Evolutionary conservation across 179 eudicot genomes (phyloP).

Genomic region (Heliamphora pulchella): DNA sequence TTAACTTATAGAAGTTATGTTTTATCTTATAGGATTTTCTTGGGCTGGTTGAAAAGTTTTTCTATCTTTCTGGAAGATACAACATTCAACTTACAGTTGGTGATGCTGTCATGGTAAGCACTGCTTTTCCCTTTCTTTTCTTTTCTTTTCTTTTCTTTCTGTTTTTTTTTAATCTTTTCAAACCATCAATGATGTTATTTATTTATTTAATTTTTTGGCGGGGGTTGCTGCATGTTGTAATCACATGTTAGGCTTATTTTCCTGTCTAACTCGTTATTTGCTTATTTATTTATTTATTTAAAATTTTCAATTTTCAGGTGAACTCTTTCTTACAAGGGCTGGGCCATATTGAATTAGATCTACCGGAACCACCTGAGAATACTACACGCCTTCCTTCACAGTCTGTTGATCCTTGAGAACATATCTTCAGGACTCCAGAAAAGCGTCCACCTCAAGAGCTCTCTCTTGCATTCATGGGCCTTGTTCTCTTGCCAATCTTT

Average conservation of each 20-base stretch:
- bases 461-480: conserved; percentile 70
- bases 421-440: conserved; percentile 85
- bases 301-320: conserved; percentile 43
- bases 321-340: conserved; percentile 68
- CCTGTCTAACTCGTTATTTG: background rate
- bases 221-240: background rate
- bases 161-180: background rate
- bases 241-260: background rate
- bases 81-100: conserved; percentile 75
- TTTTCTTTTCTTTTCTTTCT: no score
- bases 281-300: background rate
- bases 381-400: conserved; percentile 75
- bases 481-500: conserved; percentile 60
- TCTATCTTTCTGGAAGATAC: conserved; percentile 79
- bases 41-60: conserved; percentile 86
- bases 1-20: conserved; percentile 12
- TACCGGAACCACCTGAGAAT: conserved; percentile 88
- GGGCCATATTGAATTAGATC: conserved; percentile 75
- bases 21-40: conserved; percentile 69
- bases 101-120: conserved; percentile 80
- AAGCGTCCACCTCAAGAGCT: conserved; percentile 73
- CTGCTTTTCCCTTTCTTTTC: background rate
- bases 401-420: conserved; percentile 60
- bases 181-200: background rate
- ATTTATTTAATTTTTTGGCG: background rate